Evolutionary conservation across 2,329 filamentous ascomycete species (phyloP), one percentile per base, ranked within the genome.

Genomic region (Epichloe festucae): DNA sequence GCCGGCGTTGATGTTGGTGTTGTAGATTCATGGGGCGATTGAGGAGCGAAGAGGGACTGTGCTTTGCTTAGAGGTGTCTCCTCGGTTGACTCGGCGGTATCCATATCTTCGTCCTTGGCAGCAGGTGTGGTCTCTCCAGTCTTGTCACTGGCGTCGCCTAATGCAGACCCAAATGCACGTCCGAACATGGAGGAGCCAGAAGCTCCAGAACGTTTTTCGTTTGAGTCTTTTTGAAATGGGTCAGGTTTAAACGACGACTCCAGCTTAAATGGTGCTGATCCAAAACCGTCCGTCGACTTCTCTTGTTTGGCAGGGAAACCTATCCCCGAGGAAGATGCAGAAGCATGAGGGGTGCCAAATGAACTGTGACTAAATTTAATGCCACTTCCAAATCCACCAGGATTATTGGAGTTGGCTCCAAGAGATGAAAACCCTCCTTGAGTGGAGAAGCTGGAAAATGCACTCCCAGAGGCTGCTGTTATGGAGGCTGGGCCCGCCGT

Each of bases 231-330:
- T 1, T 77, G 73, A 44, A 74, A 73, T 5, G 77, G 74, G 56
- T 87, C 83, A 8, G 75, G 73, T 59, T 82, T 80, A 68, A 88
- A 89, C 2, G 78, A 82, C 34, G 79, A 82, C 40, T 77, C 76
- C 15, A 88, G 70, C 58, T 85, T 84, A 67, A 88, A 88, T 0
- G 78, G 75, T 15, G 70, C 67, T n/a, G 73, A 73, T 27, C 72
- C 74, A 59, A 79, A 76, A 48, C 52, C 59, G 63, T 66, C 36
- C 51, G 62, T 38, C 46, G 65, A 52, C 35, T 65, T 63, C 17
- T 62, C 59, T 17, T 63, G 52, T 48, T 63, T 55, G 47, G 61
- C 42, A 5, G 62, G 55, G 49, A 64, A 64, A 5, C 60, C 59
- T 11, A 60, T 62, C 11, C 60, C 59, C 23, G 58, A 58, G 19